These are phyloP conservation scores for Pythium guiyangense DNA, from an alignment of 352 stramenopile species.

Conservation along the genomic window DNA sequence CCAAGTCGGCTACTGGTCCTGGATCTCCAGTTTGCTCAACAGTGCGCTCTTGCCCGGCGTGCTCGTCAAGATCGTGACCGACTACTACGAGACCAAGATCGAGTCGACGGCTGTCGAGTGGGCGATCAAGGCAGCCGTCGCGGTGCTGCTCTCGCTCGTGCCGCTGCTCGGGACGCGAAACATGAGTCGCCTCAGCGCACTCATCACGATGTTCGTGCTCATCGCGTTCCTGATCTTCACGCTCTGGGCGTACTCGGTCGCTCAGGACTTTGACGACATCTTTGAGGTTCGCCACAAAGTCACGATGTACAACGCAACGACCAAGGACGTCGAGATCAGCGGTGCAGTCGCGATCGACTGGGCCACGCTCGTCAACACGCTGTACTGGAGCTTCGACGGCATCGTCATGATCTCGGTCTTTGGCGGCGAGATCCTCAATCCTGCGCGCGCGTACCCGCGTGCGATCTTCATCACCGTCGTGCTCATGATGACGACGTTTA, in stretches of 20 bases:
- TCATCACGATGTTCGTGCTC: constrained; percentile 29
- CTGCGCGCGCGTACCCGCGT: constrained; percentile 70
- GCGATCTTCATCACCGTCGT: constrained; percentile 59
- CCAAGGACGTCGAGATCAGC: constrained; percentile 15
- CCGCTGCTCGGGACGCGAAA: constrained; percentile 31
- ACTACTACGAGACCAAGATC: constrained; percentile 28
- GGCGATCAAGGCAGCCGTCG: constrained; percentile 33
- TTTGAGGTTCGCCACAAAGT: constrained; percentile 31
- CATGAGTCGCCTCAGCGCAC: constrained; percentile 26
- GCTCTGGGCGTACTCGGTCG: constrained; percentile 28
- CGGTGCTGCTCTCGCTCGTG: constrained; percentile 26
- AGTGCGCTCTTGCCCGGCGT: constrained; percentile 67
- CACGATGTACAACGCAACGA: constrained; percentile 11
- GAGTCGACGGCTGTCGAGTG: constrained; percentile 16
- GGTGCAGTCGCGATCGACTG: constrained; percentile 60
- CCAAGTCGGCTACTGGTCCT: constrained; percentile 81
- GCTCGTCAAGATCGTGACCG: constrained; percentile 22
- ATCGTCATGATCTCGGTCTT: no score
- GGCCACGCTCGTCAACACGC: constrained; percentile 87
- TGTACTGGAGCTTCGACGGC: constrained; percentile 96
- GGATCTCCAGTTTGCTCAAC: constrained; percentile 55
- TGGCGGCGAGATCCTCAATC: constrained; percentile 88
- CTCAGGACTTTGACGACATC: constrained; percentile 29
- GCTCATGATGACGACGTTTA: constrained; percentile 76
- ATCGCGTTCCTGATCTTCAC: constrained; percentile 39